Conservation (phyloP, 768 basidiomycete genomes). For the Pholiota microspora region DNA sequence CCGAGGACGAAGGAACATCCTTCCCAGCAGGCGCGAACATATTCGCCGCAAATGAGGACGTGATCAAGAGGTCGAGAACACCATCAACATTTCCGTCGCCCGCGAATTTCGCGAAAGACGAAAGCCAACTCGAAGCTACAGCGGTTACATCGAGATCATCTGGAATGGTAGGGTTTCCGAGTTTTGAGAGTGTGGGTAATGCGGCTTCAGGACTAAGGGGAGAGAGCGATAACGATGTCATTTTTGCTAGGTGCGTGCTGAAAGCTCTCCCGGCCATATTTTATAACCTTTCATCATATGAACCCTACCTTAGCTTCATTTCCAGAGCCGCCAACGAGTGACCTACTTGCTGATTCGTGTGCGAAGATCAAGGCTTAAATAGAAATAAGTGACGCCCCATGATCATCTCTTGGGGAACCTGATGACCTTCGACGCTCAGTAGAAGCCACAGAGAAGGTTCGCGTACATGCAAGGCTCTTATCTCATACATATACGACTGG, state of each 20-base stretch:
- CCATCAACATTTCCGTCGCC: conserved; percentile 30
- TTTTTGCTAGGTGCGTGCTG: neutral
- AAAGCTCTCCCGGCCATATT: neutral
- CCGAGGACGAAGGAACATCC: conserved; percentile 9
- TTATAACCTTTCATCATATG: neutral
- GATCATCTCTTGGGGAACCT: neutral
- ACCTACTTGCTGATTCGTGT: neutral
- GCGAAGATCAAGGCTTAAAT: neutral
- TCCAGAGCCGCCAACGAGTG: neutral
- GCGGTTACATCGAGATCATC: conserved; percentile 32
- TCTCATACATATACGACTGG: too few species aligned
- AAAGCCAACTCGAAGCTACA: conserved; percentile 40
- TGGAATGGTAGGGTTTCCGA: conserved; percentile 25
- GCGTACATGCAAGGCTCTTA: too few species aligned
- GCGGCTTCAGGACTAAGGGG: conserved; percentile 22
- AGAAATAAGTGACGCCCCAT: neutral
- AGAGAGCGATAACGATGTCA: neutral
- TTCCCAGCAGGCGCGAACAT: conserved; percentile 13
- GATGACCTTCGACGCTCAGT: neutral
- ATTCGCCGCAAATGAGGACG: conserved; percentile 24
- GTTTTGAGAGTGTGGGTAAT: conserved; percentile 28
- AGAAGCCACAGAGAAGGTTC: too few species aligned
- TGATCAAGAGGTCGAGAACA: conserved; percentile 33
- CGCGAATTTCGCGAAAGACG: conserved; percentile 32
- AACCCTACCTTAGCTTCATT: neutral